A percentile compares a stretch with the other conserved stretches of the same genome.
These are phyloP conservation scores for Suillus ampliporus DNA, from an alignment of 768 basidiomycete species.

Conservation along the genomic window DNA sequence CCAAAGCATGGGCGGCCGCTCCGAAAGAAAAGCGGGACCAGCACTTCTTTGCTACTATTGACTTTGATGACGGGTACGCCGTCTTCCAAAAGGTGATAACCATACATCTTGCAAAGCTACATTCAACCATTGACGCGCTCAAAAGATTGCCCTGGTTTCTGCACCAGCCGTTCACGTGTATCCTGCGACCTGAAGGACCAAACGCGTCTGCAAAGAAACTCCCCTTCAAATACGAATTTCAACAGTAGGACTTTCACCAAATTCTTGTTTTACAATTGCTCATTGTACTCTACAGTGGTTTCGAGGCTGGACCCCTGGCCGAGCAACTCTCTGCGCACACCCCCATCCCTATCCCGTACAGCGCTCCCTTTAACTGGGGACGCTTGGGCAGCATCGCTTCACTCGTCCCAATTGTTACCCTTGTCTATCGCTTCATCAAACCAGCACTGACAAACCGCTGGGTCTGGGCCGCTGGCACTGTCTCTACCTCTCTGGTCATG, in stretches of 20 bases:
- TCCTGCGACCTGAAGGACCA: slow-evolving; percentile 73
- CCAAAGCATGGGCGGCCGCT: slow-evolving; percentile 78
- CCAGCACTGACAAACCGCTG: slow-evolving; percentile 75
- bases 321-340: slow-evolving; percentile 75
- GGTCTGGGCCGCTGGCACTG: slow-evolving; percentile 74
- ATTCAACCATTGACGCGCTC: slow-evolving; percentile 17
- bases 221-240: slow-evolving; percentile 79
- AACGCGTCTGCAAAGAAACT: slow-evolving; percentile 49
- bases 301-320: slow-evolving; percentile 79
- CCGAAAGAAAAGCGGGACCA: slow-evolving; percentile 65
- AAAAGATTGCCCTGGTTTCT: slow-evolving; percentile 78
- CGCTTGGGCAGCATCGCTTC: slow-evolving; percentile 53
- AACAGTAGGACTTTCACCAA: slow-evolving; percentile 53
- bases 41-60: slow-evolving; percentile 93
- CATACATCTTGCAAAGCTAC: background rate
- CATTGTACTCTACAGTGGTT: slow-evolving; percentile 62
- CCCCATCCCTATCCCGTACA: slow-evolving; percentile 82
- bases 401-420: slow-evolving; percentile 51
- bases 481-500: slow-evolving; percentile 78
- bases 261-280: slow-evolving; percentile 6
- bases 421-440: slow-evolving; percentile 63
- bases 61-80: slow-evolving; percentile 78
- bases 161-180: slow-evolving; percentile 87
- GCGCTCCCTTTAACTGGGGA: slow-evolving; percentile 75
- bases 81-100: slow-evolving; percentile 78